Percentiles rank a stretch among this genome's conserved stretches.
Evolutionary conservation across 2,329 filamentous ascomycete genomes (phyloP).

Genomic region (Didymella keratinophila): DNA sequence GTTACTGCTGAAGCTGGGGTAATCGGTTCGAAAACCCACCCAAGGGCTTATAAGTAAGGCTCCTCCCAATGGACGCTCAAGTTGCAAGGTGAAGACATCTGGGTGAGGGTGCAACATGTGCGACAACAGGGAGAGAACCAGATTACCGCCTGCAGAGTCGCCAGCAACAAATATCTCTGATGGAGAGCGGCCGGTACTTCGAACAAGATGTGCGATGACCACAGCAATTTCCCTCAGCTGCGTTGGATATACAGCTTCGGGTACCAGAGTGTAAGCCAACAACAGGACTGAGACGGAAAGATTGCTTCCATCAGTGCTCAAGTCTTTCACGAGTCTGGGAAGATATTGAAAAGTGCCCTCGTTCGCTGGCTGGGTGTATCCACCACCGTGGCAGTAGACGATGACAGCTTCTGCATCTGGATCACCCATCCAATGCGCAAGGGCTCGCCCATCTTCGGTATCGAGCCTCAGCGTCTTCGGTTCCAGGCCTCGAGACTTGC

Average conservation of each 20-base stretch:
- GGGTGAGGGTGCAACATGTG: slow-evolving; percentile 37
- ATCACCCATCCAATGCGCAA: slow-evolving; percentile 36
- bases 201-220: slow-evolving; percentile 28
- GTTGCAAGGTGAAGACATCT: slow-evolving; percentile 23
- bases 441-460: slow-evolving; percentile 11
- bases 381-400: slow-evolving; percentile 36
- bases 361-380: slow-evolving; percentile 29
- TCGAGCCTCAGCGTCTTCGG: slow-evolving; percentile 23
- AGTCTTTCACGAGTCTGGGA: slow-evolving; percentile 19
- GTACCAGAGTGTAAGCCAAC: slow-evolving; percentile 32
- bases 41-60: slow-evolving; percentile 28
- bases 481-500: slow-evolving; percentile 19
- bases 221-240: slow-evolving; percentile 33
- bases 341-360: slow-evolving; percentile 23
- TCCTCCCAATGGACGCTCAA: slow-evolving; percentile 23
- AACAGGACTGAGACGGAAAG: slow-evolving; percentile 28
- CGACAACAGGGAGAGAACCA: slow-evolving; percentile 32
- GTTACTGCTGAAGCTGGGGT: slow-evolving; percentile 26
- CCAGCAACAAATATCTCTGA: slow-evolving; percentile 24
- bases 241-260: slow-evolving; percentile 31
- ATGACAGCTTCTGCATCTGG: slow-evolving; percentile 31
- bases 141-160: slow-evolving; percentile 24
- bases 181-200: slow-evolving; percentile 18
- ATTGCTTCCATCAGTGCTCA: slow-evolving; percentile 13
- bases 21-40: slow-evolving; percentile 27